Conservation (phyloP, 192 early-diverging fungal genomes). For the Entophlyctis helioformis region DNA sequence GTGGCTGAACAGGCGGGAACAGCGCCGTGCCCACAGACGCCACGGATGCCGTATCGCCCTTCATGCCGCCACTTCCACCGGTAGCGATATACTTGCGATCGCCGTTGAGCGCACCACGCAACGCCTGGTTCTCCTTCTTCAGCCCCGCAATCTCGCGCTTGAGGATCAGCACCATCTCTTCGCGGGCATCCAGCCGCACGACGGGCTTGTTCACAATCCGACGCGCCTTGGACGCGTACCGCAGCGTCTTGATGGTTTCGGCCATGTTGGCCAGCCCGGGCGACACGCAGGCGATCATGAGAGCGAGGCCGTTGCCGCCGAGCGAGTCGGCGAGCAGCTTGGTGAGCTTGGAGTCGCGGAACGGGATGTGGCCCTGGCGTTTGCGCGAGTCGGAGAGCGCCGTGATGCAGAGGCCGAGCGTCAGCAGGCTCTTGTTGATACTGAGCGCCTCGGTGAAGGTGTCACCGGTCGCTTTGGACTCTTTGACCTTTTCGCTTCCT, state of each 20-base stretch:
- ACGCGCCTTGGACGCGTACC: slow-evolving; percentile 34
- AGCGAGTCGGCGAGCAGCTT: slow-evolving; percentile 41
- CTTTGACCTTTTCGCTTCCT: slow-evolving; percentile 44
- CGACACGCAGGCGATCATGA: slow-evolving; percentile 46
- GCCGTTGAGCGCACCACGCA: too few relatives aligned
- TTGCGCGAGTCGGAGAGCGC: slow-evolving; percentile 28
- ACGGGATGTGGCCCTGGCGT: slow-evolving; percentile 37
- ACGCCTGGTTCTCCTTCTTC: slow-evolving; percentile 21
- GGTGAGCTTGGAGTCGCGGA: slow-evolving; percentile 48
- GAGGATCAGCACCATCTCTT: slow-evolving; percentile 20
- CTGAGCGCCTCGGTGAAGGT: slow-evolving; percentile 34
- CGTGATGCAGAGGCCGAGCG: slow-evolving; percentile 42
- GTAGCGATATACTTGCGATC: too few relatives aligned
- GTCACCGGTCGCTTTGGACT: slow-evolving; percentile 34
- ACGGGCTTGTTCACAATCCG: slow-evolving; percentile 32
- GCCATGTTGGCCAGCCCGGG: slow-evolving; percentile 9
- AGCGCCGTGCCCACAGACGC: too few relatives aligned
- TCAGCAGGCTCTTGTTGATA: slow-evolving; percentile 46
- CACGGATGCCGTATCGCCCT: too few relatives aligned
- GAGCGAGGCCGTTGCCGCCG: slow-evolving; percentile 36
- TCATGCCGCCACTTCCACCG: not conserved
- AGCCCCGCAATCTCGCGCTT: slow-evolving; percentile 21
- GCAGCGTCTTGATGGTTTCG: slow-evolving; percentile 48
- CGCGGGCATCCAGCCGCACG: slow-evolving; percentile 21
- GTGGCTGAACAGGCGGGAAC: too few relatives aligned